Evolutionary conservation across 805 yeast genomes (phyloP), one percentile per base, ranked within the genome.

Genomic region (Hanseniaspora thailandica): DNA sequence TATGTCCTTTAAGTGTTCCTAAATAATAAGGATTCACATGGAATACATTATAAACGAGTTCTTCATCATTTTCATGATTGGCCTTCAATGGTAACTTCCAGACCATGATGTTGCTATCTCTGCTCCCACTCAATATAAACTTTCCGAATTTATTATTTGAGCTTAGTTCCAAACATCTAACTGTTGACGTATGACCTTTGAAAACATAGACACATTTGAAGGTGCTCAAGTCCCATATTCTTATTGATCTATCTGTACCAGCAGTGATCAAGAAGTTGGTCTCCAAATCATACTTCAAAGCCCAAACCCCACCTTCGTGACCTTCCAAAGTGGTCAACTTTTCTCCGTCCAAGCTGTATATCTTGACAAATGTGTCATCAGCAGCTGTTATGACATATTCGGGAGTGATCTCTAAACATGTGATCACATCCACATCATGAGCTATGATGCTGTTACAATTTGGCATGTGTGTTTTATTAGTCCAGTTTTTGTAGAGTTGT

Each of bases 241-340:
- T 76, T 3, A 93, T 95, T 0, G 95, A 82, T 59, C 96, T 76
- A 68, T 93, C 98, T 0, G 97, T 90, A 1, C 96, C 84, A 0
- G 97, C 98, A 56, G 94, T 84, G 1, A 90, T 95, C 44, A 93
- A 72, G 3, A 65, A 63, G 10, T 67, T 68, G 8, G 88, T 86
- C 61, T 82, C 80, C 22, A 86, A 88, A 52, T 77, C 73, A 63
- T 88, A 89, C 67, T 90, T 87, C 64, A 93, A 74, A 1, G 98
- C 97, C 98, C 98, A 93, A 5, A 93, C 98, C 38, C 98, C 98
- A 44, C 98, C 98, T 52, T 84, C 95, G 63, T 93, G 98, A 7
- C 96, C 97, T 41, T 75, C 72, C 43, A 93, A 72, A 5, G 80
- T 80, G 40, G 76, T 71, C 8, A 81, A 61, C 49, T 82, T 71